phyloP scores from a whole-genome alignment of 1,139 yeast species.

The Geotrichum carabidarum region DNA sequence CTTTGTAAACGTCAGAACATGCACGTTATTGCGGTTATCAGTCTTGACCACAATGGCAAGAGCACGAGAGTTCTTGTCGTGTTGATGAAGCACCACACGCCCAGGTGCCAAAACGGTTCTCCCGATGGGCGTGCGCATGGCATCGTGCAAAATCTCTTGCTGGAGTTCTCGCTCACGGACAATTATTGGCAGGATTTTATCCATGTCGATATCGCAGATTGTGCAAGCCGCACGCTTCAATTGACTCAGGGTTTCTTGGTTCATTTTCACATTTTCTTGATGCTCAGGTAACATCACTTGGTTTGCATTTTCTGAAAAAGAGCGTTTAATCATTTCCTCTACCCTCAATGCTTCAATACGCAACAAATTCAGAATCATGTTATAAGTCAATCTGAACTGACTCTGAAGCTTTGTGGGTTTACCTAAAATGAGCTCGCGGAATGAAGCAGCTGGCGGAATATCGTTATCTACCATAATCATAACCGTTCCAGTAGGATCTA shows the following conservation, averaged over 20 bases:
- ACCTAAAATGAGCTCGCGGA: conserved; percentile 80
- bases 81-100: conserved; percentile 56
- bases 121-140: conserved; percentile 44
- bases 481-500: conserved; percentile 93
- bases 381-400: conserved; percentile 89
- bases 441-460: conserved; percentile 46
- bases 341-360: conserved; percentile 91
- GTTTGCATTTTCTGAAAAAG: conserved; percentile 85
- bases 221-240: conserved; percentile 42
- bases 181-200: conserved; percentile 45
- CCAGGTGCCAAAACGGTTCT: conserved; percentile 52
- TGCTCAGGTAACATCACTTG: conserved; percentile 86
- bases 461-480: conserved; percentile 67
- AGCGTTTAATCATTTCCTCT: conserved; percentile 95
- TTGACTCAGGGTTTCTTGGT: conserved; percentile 46
- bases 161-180: conserved; percentile 45
- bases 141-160: conserved; percentile 46
- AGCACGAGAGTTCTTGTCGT: conserved; percentile 41
- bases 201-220: conserved; percentile 42
- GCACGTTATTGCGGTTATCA: conserved; percentile 5
- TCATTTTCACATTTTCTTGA: conserved; percentile 55
- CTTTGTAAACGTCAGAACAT: conserved; percentile 9
- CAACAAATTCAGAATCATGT: conserved; percentile 85
- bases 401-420: conserved; percentile 83
- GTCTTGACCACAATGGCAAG: conserved; percentile 44